Base-by-base conservation (phyloP, 768 basidiomycete species). In the Coprinellus aureogranulatus region DNA sequence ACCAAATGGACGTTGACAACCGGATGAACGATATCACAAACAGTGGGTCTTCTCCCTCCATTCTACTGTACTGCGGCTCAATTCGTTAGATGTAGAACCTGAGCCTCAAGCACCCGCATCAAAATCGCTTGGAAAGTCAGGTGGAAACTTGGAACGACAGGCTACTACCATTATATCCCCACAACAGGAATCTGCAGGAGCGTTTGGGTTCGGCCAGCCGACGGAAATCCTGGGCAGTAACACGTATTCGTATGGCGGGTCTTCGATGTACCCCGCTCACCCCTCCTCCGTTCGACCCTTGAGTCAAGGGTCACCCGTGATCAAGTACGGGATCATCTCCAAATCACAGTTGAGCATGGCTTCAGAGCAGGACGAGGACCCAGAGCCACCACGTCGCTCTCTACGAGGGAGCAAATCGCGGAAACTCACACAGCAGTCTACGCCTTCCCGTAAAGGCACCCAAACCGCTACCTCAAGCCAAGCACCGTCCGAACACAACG, bases 1-100 rank as follows among this genome's bases (percentile, higher is more conserved):
- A n/a, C n/a, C 62, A 57, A 1, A 62, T 66, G 63, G 66, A 65
- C 26, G 59, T 66, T 9, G 66, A 64, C 22, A 63, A 59, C 55
- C 64, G 63, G 45, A 78, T 79, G 64, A 64, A 69, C 34, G 79
- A 81, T 61, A 80, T 81, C 47, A 81, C 79, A 2, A 81, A 82
- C 55, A 72, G 78, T 81, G 61, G 45, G 68, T 62, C 54, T 53
- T 49, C 30, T 46, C 18, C 48, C 52, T 30, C 27, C 27, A 2
- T 1, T 47, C 28, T 30, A 49, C 6, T 30, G 12, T 20, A 26
- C 28, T 4, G 22, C 12, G 18, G 9, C 50, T 57, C 20, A 49
- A 40, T 5, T 4, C n/a, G 44, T 41, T 51, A 67, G 58, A 50
- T 61, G 22, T 50, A 14, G 16, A 23, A 40, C 50, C 50, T 52